These are phyloP conservation scores for Lyophyllum semitale DNA, from an alignment of 768 basidiomycete species.

Conservation along the genomic window DNA sequence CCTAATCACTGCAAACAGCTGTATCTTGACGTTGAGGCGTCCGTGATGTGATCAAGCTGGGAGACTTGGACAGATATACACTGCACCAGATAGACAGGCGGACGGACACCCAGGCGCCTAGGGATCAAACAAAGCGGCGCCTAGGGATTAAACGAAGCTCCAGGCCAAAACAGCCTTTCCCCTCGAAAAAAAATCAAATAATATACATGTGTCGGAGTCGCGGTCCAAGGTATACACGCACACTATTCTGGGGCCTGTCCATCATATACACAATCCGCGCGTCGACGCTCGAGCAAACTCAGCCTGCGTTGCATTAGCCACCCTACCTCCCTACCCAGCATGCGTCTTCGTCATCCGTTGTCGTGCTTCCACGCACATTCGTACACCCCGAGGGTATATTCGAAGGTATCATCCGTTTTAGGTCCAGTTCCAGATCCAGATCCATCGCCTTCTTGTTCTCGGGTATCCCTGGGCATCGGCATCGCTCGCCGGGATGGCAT, in stretches of 20 bases:
- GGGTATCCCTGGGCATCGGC: background rate
- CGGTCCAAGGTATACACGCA: constrained; percentile 1
- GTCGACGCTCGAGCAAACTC: background rate
- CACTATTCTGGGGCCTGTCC: background rate
- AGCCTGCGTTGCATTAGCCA: no score
- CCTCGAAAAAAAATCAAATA: background rate
- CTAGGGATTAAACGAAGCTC: background rate
- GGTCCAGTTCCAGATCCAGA: constrained; percentile 13
- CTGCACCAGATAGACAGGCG: background rate
- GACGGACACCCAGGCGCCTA: background rate
- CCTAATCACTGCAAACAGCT: constrained; percentile 35
- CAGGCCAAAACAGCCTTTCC: background rate
- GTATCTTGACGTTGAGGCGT: constrained; percentile 50
- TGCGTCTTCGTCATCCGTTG: constrained; percentile 10
- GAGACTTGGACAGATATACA: background rate
- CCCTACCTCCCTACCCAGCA: background rate
- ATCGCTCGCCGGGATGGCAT: constrained; percentile 15
- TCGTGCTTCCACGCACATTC: constrained; percentile 30
- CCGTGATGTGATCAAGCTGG: background rate
- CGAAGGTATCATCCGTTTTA: constrained; percentile 15
- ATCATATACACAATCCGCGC: background rate
- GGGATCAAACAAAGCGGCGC: background rate
- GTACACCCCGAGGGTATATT: constrained; percentile 37
- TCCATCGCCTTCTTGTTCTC: background rate
- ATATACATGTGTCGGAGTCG: background rate